These are phyloP conservation scores for Lathyrus sativus DNA, from an alignment of 306 rosid species.

Conservation along the genomic window DNA sequence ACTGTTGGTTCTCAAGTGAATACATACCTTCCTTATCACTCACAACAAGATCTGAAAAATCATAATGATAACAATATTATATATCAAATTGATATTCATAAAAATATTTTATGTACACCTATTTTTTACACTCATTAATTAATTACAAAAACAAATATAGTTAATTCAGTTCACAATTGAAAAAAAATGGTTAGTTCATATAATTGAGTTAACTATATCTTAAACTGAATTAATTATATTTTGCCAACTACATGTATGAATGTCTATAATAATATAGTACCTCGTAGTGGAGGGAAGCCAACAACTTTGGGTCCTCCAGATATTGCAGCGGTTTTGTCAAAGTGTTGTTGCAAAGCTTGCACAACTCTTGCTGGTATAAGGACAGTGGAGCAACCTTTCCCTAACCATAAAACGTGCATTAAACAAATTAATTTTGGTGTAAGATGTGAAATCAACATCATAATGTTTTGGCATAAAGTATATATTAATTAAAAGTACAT, in stretches of 20 bases:
- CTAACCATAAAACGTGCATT: constrained; percentile 27
- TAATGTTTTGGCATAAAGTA: background rate
- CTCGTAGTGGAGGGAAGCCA: constrained; percentile 47
- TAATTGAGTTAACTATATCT: too few species aligned
- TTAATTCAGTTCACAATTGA: too few species aligned
- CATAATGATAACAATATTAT: background rate
- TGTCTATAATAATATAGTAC: constrained; percentile 32
- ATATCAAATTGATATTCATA: background rate
- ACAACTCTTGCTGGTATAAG: constrained; percentile 87
- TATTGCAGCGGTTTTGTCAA: constrained; percentile 62
- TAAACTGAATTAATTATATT: too few species aligned
- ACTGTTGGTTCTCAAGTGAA: constrained; percentile 45
- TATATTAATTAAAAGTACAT: background rate
- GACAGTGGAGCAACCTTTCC: constrained; percentile 66
- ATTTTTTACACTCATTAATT: too few species aligned
- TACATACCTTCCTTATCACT: constrained; percentile 43
- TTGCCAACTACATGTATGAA: too few species aligned
- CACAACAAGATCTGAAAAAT: constrained; percentile 45
- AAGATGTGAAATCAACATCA: constrained; percentile 12
- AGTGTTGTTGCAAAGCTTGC: constrained; percentile 84
- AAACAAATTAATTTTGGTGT: constrained; percentile 12
- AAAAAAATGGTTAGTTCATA: too few species aligned
- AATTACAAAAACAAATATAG: too few species aligned
- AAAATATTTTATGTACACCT: background rate
- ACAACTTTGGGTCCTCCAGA: constrained; percentile 52